Conservation (phyloP, 2,329 filamentous ascomycete genomes). For the Curvularia hawaiiensis region DNA sequence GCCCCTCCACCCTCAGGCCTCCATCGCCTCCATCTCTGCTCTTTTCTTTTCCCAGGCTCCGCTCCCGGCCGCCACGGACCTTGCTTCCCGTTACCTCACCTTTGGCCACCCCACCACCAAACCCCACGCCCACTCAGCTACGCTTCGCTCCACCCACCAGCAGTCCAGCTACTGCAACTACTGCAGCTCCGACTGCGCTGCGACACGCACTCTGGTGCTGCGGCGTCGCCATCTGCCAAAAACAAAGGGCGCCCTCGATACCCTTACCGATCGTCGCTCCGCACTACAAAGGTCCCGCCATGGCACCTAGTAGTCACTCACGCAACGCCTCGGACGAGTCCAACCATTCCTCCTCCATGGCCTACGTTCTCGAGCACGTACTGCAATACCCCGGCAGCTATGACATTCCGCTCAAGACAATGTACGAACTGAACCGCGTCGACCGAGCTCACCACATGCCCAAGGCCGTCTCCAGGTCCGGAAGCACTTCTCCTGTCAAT, state of each 20-base stretch:
- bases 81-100: conserved; percentile 14
- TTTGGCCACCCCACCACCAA: conserved; percentile 20
- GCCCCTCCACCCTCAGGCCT: conserved; percentile 1
- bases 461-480: conserved; percentile 34
- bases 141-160: conserved; percentile 18
- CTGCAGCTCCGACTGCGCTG: conserved; percentile 3
- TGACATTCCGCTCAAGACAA: conserved; percentile 69
- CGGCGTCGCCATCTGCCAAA: conserved; percentile 11
- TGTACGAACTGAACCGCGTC: conserved; percentile 69
- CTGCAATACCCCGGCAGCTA: conserved; percentile 66
- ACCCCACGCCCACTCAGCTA: conserved; percentile 25
- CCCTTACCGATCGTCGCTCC: not conserved
- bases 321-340: conserved; percentile 47
- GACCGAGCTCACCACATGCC: conserved; percentile 53
- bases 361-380: conserved; percentile 53
- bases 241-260: not conserved
- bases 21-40: conserved; percentile 10
- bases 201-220: conserved; percentile 11
- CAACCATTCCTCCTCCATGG: conserved; percentile 36
- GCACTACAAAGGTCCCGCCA: conserved; percentile 16
- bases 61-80: conserved; percentile 17
- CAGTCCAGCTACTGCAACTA: conserved; percentile 13
- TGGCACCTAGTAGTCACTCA: conserved; percentile 45
- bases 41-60: conserved; percentile 5
- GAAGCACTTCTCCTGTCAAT: conserved; percentile 44